phyloP scores from a whole-genome alignment of 2,329 filamentous ascomycete species.

The Aspergillus amoenus region DNA sequence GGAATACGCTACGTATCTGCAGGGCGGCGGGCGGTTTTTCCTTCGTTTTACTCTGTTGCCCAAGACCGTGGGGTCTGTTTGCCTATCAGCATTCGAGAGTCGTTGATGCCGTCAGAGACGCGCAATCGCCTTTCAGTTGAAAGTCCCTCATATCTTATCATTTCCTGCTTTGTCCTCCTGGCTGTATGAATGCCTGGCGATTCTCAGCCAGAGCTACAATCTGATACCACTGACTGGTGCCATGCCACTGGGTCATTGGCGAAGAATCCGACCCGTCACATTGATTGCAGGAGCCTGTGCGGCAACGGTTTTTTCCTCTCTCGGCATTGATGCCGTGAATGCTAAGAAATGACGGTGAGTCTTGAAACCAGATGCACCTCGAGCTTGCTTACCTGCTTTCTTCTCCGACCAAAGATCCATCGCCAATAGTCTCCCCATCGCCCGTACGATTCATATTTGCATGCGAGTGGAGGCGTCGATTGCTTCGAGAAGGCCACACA shows the following conservation, averaged over 20 bases:
- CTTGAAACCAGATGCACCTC: neutral
- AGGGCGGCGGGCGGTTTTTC: neutral
- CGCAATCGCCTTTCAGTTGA: neutral
- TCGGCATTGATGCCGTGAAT: neutral
- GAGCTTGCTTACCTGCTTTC: neutral
- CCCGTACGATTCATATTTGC: neutral
- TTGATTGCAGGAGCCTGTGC: conserved; percentile 24
- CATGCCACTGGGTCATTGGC: neutral
- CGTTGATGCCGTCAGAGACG: neutral
- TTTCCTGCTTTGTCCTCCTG: neutral
- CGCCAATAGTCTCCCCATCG: neutral
- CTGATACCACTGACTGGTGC: neutral
- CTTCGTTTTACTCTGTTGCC: neutral
- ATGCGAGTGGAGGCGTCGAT: neutral
- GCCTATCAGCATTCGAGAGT: neutral
- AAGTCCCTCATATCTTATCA: neutral
- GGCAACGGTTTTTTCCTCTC: conserved; percentile 23
- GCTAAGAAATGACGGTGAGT: neutral
- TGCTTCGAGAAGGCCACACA: neutral
- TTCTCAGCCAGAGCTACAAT: neutral
- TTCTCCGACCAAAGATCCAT: neutral
- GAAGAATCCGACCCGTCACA: conserved; percentile 1
- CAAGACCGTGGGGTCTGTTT: no score
- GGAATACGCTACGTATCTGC: neutral
- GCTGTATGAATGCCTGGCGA: no score